Percentiles rank a stretch among this genome's conserved stretches.
Evolutionary conservation across 1,284 basidiomycete genomes (phyloP).

Genomic region (Puccinia novopanici): DNA sequence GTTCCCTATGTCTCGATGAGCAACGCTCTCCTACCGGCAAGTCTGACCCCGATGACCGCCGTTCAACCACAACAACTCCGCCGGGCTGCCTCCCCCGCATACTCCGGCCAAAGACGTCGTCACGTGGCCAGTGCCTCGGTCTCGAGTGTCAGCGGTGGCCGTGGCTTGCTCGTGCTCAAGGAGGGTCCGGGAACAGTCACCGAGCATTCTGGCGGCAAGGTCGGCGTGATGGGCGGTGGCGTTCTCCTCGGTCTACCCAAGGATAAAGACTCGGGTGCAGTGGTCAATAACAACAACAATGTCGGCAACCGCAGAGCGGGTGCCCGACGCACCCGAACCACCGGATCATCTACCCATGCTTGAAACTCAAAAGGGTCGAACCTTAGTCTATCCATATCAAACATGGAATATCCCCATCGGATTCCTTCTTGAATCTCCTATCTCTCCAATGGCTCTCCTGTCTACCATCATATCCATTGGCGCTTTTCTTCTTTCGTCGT

Average conservation of each 20-base stretch:
- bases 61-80: not conserved
- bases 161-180: constrained; percentile 29
- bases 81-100: constrained; percentile 18
- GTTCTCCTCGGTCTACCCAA: constrained; percentile 55
- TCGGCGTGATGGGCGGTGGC: constrained; percentile 58
- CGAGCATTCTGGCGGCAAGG: constrained; percentile 58
- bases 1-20: constrained; percentile 10
- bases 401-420: not conserved
- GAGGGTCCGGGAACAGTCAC: constrained; percentile 53
- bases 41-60: not conserved
- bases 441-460: not conserved
- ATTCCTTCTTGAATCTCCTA: not conserved
- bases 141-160: constrained; percentile 29
- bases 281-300: not conserved
- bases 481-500: not conserved
- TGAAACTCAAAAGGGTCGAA: too few species aligned
- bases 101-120: not conserved
- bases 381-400: too few species aligned
- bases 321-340: not conserved
- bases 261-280: not conserved
- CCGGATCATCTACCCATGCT: too few species aligned
- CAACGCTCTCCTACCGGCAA: not conserved
- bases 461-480: not conserved
- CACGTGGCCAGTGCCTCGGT: constrained; percentile 31
- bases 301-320: not conserved